These are phyloP conservation scores for Bruguiera parviflora DNA, from an alignment of 345 rosid genomes.

Conservation along the genomic window DNA sequence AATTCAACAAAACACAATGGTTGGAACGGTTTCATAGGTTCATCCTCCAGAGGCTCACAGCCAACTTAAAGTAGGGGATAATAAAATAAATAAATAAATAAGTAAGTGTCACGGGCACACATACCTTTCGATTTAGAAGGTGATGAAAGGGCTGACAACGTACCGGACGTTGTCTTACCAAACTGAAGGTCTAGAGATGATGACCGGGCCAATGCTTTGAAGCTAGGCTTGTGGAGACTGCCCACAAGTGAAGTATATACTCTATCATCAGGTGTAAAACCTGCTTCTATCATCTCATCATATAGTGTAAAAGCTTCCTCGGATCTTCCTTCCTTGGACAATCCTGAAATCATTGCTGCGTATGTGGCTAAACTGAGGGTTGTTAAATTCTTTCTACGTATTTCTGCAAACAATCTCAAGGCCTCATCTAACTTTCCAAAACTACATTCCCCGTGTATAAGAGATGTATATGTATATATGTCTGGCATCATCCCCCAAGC, in stretches of 20 bases:
- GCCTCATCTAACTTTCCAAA: conserved; percentile 61
- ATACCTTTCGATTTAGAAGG: too few species aligned
- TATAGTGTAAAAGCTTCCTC: conserved; percentile 68
- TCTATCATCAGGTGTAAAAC: conserved; percentile 58
- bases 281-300: conserved; percentile 60
- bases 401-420: conserved; percentile 54
- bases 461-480: conserved; percentile 65
- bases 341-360: conserved; percentile 60
- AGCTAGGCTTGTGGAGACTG: conserved; percentile 45
- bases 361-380: conserved; percentile 48
- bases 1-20: too few species aligned
- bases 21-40: too few species aligned
- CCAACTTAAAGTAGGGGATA: too few species aligned
- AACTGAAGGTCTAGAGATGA: too few species aligned
- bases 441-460: conserved; percentile 72
- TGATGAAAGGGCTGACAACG: too few species aligned
- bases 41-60: too few species aligned
- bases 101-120: too few species aligned
- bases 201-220: too few species aligned
- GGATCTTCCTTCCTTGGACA: conserved; percentile 74
- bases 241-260: conserved; percentile 67
- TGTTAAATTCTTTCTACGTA: conserved; percentile 45
- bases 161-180: too few species aligned
- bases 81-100: too few species aligned
- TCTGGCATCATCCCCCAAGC: conserved; percentile 47